A percentile compares a stretch with the other conserved stretches of the same genome.
phyloP scores from a whole-genome alignment of 768 basidiomycete genomes.

The Leccinum subgranulosum region DNA sequence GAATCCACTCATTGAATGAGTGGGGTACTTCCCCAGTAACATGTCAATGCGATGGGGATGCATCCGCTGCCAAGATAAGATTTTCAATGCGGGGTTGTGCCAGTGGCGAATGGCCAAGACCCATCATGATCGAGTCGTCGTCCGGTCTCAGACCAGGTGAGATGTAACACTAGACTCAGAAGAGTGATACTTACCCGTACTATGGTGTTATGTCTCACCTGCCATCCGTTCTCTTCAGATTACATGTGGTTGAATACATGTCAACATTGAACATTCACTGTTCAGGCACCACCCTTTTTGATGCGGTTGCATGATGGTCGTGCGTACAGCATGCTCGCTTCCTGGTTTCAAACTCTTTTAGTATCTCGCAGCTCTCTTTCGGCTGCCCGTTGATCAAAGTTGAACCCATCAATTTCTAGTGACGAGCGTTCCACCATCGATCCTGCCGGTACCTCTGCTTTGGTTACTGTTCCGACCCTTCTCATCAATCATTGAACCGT shows the following conservation, averaged over 20 bases:
- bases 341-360: too few species aligned
- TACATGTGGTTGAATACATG: not conserved
- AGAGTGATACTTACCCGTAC: not conserved
- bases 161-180: not conserved
- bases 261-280: too few species aligned
- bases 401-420: too few species aligned
- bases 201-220: not conserved
- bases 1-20: too few species aligned
- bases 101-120: not conserved
- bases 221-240: not conserved
- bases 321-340: too few species aligned
- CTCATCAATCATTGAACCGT: not conserved
- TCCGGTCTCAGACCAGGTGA: not conserved
- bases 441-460: not conserved
- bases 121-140: not conserved
- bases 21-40: not conserved
- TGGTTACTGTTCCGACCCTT: not conserved
- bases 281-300: too few species aligned
- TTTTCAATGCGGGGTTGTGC: not conserved
- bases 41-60: not conserved
- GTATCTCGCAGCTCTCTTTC: too few species aligned
- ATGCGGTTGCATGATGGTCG: too few species aligned
- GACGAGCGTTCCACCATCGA: too few species aligned
- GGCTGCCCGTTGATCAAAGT: too few species aligned
- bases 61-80: not conserved